phyloP scores from a whole-genome alignment of 805 yeast species.

The Wickerhamia fluorescens region DNA sequence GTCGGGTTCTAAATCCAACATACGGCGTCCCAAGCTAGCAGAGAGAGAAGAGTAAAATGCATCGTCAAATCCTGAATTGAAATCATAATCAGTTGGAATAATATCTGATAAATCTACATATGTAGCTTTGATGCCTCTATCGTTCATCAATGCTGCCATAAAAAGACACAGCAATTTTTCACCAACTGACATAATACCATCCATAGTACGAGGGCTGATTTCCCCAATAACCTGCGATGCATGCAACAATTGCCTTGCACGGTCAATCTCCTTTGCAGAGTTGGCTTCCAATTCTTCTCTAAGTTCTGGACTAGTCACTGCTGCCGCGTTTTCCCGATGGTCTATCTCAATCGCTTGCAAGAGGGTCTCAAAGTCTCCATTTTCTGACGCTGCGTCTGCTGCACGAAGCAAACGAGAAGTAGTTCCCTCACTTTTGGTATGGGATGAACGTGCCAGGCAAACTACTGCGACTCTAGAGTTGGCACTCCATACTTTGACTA shows the following conservation, averaged over 20 bases:
- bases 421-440: constrained; percentile 91
- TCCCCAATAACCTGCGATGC: constrained; percentile 93
- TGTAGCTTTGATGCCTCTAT: constrained; percentile 68
- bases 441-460: constrained; percentile 89
- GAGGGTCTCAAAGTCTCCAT: constrained; percentile 49
- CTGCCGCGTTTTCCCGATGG: constrained; percentile 68
- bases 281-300: constrained; percentile 48
- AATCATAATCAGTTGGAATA: constrained; percentile 55
- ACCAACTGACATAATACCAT: constrained; percentile 86
- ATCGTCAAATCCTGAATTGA: constrained; percentile 57
- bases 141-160: constrained; percentile 80
- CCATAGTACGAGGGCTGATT: constrained; percentile 80
- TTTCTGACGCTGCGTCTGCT: constrained; percentile 70
- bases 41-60: constrained; percentile 54
- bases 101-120: constrained; percentile 75
- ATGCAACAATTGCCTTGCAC: constrained; percentile 61
- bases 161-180: constrained; percentile 88
- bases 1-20: constrained; percentile 31
- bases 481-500: constrained; percentile 60
- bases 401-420: constrained; percentile 79
- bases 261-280: constrained; percentile 58
- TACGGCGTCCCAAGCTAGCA: constrained; percentile 42
- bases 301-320: constrained; percentile 41
- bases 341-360: constrained; percentile 69
- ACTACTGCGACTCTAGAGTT: constrained; percentile 79